These are phyloP conservation scores for Thyridium curvatum DNA, from an alignment of 2,329 filamentous ascomycete species.

Conservation along the genomic window DNA sequence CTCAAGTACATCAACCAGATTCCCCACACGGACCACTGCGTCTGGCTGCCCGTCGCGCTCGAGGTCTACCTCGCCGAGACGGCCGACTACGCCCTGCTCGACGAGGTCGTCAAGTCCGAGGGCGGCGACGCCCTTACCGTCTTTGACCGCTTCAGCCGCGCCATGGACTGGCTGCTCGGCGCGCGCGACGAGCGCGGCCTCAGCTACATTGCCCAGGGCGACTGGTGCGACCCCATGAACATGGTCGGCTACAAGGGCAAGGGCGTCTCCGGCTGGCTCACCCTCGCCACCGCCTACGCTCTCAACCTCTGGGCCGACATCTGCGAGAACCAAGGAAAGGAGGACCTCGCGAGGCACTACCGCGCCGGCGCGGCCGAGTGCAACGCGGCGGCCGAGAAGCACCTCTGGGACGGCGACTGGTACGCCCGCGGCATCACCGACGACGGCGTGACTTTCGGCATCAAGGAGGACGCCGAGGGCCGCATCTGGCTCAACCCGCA, in stretches of 20 bases:
- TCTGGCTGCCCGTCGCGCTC: slow-evolving; percentile 49
- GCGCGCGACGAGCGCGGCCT: slow-evolving; percentile 46
- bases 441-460: slow-evolving; percentile 44
- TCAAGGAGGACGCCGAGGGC: slow-evolving; percentile 42
- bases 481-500: slow-evolving; percentile 55
- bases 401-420: slow-evolving; percentile 52
- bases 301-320: slow-evolving; percentile 46
- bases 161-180: slow-evolving; percentile 49
- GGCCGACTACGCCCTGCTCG: slow-evolving; percentile 42
- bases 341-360: slow-evolving; percentile 35
- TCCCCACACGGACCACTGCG: slow-evolving; percentile 54
- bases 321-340: slow-evolving; percentile 36
- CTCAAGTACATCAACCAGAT: slow-evolving; percentile 56
- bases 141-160: slow-evolving; percentile 47
- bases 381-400: slow-evolving; percentile 42
- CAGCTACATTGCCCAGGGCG: slow-evolving; percentile 51
- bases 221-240: slow-evolving; percentile 57
- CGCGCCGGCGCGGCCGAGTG: slow-evolving; percentile 35
- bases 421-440: slow-evolving; percentile 53
- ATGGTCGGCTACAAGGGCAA: slow-evolving; percentile 55
- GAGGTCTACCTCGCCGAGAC: slow-evolving; percentile 51
- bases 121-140: slow-evolving; percentile 42
- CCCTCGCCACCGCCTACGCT: slow-evolving; percentile 46
- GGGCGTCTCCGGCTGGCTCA: slow-evolving; percentile 53
- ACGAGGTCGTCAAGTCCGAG: slow-evolving; percentile 30